These are phyloP conservation scores for Firmiana major DNA, from an alignment of 345 rosid genomes.

Conservation along the genomic window DNA sequence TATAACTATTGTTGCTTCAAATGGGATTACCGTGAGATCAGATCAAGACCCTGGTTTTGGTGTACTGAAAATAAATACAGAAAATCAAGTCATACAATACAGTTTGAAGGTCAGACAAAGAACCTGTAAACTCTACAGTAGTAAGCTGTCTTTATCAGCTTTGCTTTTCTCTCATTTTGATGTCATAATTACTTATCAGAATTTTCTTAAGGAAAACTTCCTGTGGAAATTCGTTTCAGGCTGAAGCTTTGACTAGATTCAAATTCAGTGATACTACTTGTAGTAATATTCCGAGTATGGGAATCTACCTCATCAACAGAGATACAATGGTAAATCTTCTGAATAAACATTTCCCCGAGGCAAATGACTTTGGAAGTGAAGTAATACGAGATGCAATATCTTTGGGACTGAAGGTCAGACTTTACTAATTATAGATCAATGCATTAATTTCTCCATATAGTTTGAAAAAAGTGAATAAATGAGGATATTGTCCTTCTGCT, in stretches of 20 bases:
- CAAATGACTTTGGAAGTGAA: slow-evolving; percentile 55
- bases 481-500: background rate
- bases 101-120: slow-evolving; percentile 27
- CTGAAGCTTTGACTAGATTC: slow-evolving; percentile 20
- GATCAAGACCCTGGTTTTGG: slow-evolving; percentile 54
- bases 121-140: slow-evolving; percentile 14
- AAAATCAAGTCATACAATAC: slow-evolving; percentile 41
- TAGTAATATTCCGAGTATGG: slow-evolving; percentile 44
- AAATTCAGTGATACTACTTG: slow-evolving; percentile 14
- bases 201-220: background rate
- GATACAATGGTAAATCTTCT: slow-evolving; percentile 54
- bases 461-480: background rate
- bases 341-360: slow-evolving; percentile 42
- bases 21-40: slow-evolving; percentile 17
- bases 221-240: slow-evolving; percentile 40
- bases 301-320: slow-evolving; percentile 64
- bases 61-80: slow-evolving; percentile 41
- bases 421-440: background rate
- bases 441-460: background rate
- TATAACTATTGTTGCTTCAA: slow-evolving; percentile 56
- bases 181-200: background rate
- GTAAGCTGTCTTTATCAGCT: slow-evolving; percentile 32
- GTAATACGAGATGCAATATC: slow-evolving; percentile 67
- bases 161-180: background rate
- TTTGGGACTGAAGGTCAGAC: slow-evolving; percentile 62